A percentile compares a stretch with the other conserved stretches of the same genome.
These are phyloP conservation scores for Selaginella tamariscina DNA, from an alignment of 75 land plant genomes.

Conservation along the genomic window DNA sequence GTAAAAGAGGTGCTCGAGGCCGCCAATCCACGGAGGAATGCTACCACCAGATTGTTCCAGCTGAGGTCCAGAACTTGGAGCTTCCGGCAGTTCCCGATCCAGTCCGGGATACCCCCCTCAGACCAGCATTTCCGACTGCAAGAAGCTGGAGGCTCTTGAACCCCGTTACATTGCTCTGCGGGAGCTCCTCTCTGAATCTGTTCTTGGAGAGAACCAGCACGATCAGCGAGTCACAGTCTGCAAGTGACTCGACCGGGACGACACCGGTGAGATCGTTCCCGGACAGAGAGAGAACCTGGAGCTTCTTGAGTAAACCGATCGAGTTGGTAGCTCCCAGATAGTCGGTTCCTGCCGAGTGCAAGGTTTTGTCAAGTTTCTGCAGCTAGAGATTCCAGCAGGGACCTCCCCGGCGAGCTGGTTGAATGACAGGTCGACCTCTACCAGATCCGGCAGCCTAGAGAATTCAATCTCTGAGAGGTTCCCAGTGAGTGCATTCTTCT, in stretches of 20 bases:
- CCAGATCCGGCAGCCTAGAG: neutral
- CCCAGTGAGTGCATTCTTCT: neutral
- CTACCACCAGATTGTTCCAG: slow-evolving; percentile 49
- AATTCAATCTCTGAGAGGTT: neutral
- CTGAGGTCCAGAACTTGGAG: slow-evolving; percentile 59
- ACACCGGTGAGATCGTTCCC: neutral
- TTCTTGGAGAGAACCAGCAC: neutral
- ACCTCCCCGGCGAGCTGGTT: neutral
- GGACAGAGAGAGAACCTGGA: neutral
- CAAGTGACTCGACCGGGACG: neutral
- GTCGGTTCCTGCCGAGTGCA: neutral
- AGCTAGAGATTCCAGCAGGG: neutral
- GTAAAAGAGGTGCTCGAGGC: slow-evolving; percentile 35
- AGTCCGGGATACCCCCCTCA: slow-evolving; percentile 40
- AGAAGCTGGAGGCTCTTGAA: slow-evolving; percentile 32
- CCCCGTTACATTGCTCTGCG: slow-evolving; percentile 23
- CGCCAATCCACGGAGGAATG: slow-evolving; percentile 42
- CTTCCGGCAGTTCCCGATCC: slow-evolving; percentile 33
- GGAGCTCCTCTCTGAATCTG: slow-evolving; percentile 34
- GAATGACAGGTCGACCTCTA: neutral
- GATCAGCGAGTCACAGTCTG: neutral
- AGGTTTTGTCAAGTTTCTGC: neutral
- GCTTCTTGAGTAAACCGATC: neutral
- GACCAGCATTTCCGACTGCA: slow-evolving; percentile 34
- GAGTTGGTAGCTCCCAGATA: neutral